Percentiles rank a stretch among this genome's conserved stretches.
These are phyloP conservation scores for Diplodia seriata DNA, from an alignment of 2,329 filamentous ascomycete genomes.

Conservation along the genomic window DNA sequence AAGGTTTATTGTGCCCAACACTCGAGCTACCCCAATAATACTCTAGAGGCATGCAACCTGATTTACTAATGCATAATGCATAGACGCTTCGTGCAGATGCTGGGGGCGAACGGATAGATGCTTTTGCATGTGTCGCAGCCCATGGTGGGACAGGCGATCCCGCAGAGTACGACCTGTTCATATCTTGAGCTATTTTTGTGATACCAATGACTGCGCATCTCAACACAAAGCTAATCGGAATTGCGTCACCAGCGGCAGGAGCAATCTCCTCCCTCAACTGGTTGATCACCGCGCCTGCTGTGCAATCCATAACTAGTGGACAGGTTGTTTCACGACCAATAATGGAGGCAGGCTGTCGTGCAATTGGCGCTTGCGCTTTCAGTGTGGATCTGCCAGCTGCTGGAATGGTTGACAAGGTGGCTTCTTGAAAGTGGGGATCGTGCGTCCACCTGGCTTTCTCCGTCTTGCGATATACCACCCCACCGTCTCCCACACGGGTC, in stretches of 20 bases:
- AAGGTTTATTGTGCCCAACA: too few species aligned
- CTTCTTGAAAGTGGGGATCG: constrained; percentile 1
- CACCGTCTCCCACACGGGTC: not conserved
- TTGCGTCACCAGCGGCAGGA: not conserved
- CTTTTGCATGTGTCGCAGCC: not conserved
- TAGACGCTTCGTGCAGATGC: not conserved
- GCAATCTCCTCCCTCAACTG: not conserved
- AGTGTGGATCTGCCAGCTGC: constrained; percentile 5
- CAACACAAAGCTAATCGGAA: constrained; percentile 2
- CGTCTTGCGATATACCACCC: not conserved
- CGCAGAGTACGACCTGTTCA: not conserved
- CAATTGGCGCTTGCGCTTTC: not conserved
- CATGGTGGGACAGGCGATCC: not conserved
- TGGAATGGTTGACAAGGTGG: constrained; percentile 7
- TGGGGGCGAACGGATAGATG: not conserved
- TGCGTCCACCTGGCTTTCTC: not conserved
- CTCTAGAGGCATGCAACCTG: too few species aligned
- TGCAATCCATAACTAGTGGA: not conserved
- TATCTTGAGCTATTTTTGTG: not conserved
- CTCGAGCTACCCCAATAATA: too few species aligned
- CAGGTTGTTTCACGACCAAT: not conserved
- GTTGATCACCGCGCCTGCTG: not conserved
- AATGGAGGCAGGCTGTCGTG: not conserved
- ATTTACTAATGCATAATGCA: too few species aligned
- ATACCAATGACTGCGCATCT: constrained; percentile 2